These are phyloP conservation scores for Emericellopsis terricola DNA, from an alignment of 495 filamentous ascomycete genomes.

Conservation along the genomic window DNA sequence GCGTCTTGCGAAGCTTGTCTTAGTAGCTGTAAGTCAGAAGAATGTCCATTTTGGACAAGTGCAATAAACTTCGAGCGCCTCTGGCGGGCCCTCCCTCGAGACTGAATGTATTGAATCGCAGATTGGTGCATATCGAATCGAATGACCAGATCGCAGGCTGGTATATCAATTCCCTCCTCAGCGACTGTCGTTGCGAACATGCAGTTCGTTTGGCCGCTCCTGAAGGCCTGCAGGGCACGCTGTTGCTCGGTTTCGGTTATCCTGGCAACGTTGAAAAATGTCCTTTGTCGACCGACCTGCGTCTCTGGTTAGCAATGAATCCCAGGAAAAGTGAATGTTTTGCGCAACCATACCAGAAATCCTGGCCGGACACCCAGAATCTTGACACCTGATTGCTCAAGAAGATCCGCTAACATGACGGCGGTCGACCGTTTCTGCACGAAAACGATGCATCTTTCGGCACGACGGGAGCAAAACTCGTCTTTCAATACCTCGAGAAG, in stretches of 20 bases:
- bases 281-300: constrained; percentile 11
- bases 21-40: constrained; percentile 34
- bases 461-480: constrained; percentile 31
- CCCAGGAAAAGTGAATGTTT: neutral
- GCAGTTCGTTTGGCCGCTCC: constrained; percentile 69
- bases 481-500: constrained; percentile 38
- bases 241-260: constrained; percentile 61
- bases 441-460: constrained; percentile 74
- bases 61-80: constrained; percentile 61
- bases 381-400: constrained; percentile 32
- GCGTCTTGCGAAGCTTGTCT: constrained; percentile 35
- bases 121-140: constrained; percentile 83
- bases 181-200: constrained; percentile 83
- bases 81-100: constrained; percentile 73
- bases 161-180: constrained; percentile 91
- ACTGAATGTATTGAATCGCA: constrained; percentile 91
- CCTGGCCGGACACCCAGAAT: constrained; percentile 14
- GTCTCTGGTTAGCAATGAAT: neutral
- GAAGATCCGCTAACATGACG: constrained; percentile 45
- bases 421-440: constrained; percentile 65
- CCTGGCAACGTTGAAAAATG: constrained; percentile 17
- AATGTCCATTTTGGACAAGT: constrained; percentile 59
- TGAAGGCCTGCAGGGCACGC: constrained; percentile 56
- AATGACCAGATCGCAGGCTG: constrained; percentile 83
- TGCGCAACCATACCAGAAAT: constrained; percentile 20